Percentiles rank a stretch among this genome's conserved stretches.
Evolutionary conservation across 2,329 filamentous ascomycete species (phyloP).

Genomic region (Blastomyces percursus): DNA sequence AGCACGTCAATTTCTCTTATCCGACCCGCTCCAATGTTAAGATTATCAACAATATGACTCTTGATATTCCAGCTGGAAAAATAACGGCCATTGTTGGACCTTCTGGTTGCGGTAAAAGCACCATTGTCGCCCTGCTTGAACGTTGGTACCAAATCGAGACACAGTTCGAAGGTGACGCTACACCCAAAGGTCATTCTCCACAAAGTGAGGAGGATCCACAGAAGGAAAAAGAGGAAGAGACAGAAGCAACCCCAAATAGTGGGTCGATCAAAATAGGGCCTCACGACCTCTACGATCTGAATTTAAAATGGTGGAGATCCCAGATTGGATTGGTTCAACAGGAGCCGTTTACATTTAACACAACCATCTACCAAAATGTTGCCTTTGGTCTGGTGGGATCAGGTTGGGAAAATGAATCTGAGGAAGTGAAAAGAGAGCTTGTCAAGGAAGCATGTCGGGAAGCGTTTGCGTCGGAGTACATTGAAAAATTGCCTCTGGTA

Average conservation of each 20-base stretch:
- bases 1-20: constrained; percentile 61
- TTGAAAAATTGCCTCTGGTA: constrained; percentile 47
- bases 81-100: constrained; percentile 37
- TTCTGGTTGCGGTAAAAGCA: constrained; percentile 38
- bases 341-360: constrained; percentile 58
- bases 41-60: constrained; percentile 27
- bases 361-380: constrained; percentile 54
- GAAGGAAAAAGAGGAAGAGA: constrained; percentile 2
- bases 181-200: neutral
- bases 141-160: constrained; percentile 31
- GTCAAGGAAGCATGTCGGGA: constrained; percentile 54
- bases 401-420: constrained; percentile 25
- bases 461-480: constrained; percentile 59
- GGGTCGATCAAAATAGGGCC: constrained; percentile 46
- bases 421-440: constrained; percentile 35
- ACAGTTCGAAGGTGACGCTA: neutral
- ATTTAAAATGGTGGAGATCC: constrained; percentile 50
- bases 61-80: constrained; percentile 27
- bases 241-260: constrained; percentile 8
- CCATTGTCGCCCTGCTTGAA: constrained; percentile 34
- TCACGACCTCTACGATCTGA: constrained; percentile 44
- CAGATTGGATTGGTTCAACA: constrained; percentile 57
- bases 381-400: constrained; percentile 43
- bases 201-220: constrained; percentile 2
- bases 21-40: constrained; percentile 38